Evolutionary conservation across 306 rosid genomes (phyloP), one percentile per base, ranked within the genome.

Genomic region (Mucuna pruriens): DNA sequence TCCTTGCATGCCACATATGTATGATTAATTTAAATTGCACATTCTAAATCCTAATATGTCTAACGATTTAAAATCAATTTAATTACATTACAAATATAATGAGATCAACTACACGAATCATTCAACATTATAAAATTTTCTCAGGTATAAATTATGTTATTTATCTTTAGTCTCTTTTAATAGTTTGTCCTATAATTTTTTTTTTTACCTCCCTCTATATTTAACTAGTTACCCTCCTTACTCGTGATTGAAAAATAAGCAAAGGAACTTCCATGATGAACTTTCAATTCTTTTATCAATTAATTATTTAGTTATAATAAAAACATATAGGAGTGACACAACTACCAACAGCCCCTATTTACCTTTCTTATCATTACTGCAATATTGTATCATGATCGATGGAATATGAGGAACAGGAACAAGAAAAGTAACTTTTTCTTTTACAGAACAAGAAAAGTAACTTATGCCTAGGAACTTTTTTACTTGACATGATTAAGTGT

Each of bases 341-440:
- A 55, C 72, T 16, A 75, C 72, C 44, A 46, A 65, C 79, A 46
- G 44, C 54, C 44, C n/a, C n/a, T n/a, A n/a, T 61, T 9, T 80
- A 26, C 31, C 4, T 25, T 64, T 40, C 29, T 66, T 51, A 78
- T 78, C 57, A 23, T 63, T 44, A 76, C 73, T 29, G 19, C 7
- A 55, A 55, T 58, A 69, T 26, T 17, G 40, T 39, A 6, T 38
- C 17, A 60, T 54, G 4, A 77, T 51, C 2, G 54, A 49, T 78
- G 46, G 51, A 25, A 44, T 66, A 60, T 13, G 22, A 42, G 0
- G n/a, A 39, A 78, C 29, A n/a, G n/a, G n/a, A n/a, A n/a, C n/a
- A n/a, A n/a, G n/a, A n/a, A n/a, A n/a, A n/a, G n/a, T n/a, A n/a
- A n/a, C n/a, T n/a, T n/a, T n/a, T n/a, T n/a, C n/a, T n/a, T n/a